Evolutionary conservation across 2,329 filamentous ascomycete species (phyloP).

Genomic region (Claviceps pazoutovae): DNA sequence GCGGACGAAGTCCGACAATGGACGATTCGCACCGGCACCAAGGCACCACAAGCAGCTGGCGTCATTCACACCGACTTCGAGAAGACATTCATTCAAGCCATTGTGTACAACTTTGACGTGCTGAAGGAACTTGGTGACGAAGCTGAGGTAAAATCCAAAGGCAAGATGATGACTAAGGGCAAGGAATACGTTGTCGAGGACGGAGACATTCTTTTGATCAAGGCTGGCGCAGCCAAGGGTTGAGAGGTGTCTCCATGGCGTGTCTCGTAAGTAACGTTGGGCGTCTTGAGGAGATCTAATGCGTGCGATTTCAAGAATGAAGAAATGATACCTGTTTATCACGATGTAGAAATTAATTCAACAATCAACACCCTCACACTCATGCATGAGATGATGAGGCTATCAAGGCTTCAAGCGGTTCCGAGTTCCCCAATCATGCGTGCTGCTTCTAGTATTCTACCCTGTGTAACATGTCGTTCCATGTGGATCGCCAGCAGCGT

Average conservation of each 20-base stretch:
- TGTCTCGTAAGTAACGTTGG: no score
- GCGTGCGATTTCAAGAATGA: background rate
- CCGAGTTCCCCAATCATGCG: no score
- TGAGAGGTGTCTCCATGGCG: conserved; percentile 16
- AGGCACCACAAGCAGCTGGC: conserved; percentile 93
- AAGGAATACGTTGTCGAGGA: conserved; percentile 91
- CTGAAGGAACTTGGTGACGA: conserved; percentile 85
- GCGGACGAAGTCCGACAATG: conserved; percentile 95
- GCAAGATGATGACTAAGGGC: conserved; percentile 96
- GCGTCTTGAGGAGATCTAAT: background rate
- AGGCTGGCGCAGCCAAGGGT: conserved; percentile 70
- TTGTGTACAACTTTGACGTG: conserved; percentile 78
- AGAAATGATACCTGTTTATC: background rate
- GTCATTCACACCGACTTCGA: conserved; percentile 98
- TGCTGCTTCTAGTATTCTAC: background rate
- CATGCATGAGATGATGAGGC: no score
- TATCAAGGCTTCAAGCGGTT: no score
- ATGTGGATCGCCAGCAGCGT: background rate
- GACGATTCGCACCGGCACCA: conserved; percentile 91
- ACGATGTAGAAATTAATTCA: background rate
- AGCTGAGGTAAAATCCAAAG: conserved; percentile 75
- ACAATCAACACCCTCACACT: background rate
- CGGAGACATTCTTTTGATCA: conserved; percentile 74
- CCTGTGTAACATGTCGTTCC: background rate
- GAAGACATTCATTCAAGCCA: conserved; percentile 96